Evolutionary conservation across 495 filamentous ascomycete species (phyloP).

Genomic region (Daldinia childiae): DNA sequence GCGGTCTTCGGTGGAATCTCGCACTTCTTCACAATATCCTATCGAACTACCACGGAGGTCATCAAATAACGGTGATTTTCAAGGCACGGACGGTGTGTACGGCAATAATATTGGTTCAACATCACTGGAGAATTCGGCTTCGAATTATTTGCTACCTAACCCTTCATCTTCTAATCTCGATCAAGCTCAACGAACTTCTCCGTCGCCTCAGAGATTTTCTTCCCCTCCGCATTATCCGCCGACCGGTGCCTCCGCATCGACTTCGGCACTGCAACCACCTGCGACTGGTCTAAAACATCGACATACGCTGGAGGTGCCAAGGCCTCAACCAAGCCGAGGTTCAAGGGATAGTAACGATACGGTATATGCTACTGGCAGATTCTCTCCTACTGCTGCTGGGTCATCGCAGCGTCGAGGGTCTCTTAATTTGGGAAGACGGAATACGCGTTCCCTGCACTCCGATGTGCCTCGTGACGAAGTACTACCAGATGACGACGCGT

Average conservation of each 20-base stretch:
- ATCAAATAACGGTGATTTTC: conserved; percentile 44
- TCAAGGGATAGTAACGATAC: conserved; percentile 70
- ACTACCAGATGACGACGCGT: conserved; percentile 86
- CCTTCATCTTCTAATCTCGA: conserved; percentile 54
- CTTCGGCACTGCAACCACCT: conserved; percentile 53
- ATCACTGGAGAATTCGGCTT: conserved; percentile 22
- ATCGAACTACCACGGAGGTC: conserved; percentile 49
- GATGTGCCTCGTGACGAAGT: conserved; percentile 85
- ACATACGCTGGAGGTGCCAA: conserved; percentile 90
- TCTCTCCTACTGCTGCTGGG: conserved; percentile 74
- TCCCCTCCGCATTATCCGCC: conserved; percentile 74
- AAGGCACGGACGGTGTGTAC: conserved; percentile 44
- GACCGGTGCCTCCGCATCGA: conserved; percentile 53
- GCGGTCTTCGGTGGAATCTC: conserved; percentile 46
- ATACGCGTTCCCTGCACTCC: conserved; percentile 85
- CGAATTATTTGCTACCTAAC: conserved; percentile 31
- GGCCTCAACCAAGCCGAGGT: conserved; percentile 58
- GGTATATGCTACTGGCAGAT: conserved; percentile 76
- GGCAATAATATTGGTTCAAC: conserved; percentile 23
- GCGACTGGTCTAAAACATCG: conserved; percentile 73
- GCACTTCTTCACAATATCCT: conserved; percentile 46
- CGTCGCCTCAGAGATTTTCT: conserved; percentile 71
- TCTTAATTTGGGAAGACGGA: conserved; percentile 77
- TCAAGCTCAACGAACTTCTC: conserved; percentile 50
- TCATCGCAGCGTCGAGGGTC: conserved; percentile 75